Evolutionary conservation across 139 green algal species (phyloP).

Genomic region (Picochlorum sp.): DNA sequence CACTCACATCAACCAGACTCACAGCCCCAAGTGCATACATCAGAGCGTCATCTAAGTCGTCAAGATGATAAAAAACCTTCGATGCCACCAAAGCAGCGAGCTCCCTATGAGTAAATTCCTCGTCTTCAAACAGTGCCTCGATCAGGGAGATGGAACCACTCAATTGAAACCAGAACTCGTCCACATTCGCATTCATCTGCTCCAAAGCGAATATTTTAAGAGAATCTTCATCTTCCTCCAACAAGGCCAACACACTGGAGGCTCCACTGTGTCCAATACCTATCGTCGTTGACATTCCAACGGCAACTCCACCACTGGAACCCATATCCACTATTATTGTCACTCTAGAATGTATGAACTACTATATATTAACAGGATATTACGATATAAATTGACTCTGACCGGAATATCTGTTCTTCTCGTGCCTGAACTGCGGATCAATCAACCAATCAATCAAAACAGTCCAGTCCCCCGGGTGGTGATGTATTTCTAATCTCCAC

Average conservation of each 20-base stretch:
- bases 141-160: conserved; percentile 70
- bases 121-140: conserved; percentile 93
- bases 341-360: not conserved
- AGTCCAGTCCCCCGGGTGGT: no score
- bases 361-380: not conserved
- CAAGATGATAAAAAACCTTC: conserved; percentile 99
- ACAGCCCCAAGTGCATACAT: conserved; percentile 89
- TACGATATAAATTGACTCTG: no score
- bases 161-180: conserved; percentile 89
- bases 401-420: no score
- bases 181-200: conserved; percentile 61
- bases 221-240: conserved; percentile 76
- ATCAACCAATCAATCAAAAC: no score
- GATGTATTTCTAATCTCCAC: no score
- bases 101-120: conserved; percentile 81
- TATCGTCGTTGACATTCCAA: not conserved
- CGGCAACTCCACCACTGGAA: not conserved
- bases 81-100: conserved; percentile 92
- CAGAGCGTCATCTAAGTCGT: conserved; percentile 91
- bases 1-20: conserved; percentile 83
- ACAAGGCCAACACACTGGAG: conserved; percentile 72
- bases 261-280: conserved; percentile 32
- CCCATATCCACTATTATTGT: not conserved
- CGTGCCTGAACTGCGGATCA: no score
- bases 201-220: conserved; percentile 70